Evolutionary conservation across 192 early-diverging fungal genomes (phyloP).

Genomic region (Allomyces javanicus): DNA sequence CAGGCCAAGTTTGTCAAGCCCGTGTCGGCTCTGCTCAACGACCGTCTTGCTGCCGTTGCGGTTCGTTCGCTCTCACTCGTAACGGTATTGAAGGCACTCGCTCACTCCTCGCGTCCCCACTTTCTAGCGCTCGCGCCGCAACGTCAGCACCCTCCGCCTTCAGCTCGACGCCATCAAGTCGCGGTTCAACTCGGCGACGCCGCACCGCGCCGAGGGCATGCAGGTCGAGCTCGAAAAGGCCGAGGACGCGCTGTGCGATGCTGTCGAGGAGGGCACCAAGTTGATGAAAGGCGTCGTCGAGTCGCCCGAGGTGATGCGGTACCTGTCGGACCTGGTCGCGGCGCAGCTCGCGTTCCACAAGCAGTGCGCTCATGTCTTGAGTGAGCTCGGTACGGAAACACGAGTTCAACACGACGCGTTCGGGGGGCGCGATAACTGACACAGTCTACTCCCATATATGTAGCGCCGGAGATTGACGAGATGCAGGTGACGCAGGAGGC

Average conservation of each 20-base stretch:
- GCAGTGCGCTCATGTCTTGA: slow-evolving; percentile 47
- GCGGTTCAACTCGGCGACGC: slow-evolving; percentile 45
- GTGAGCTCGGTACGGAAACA: slow-evolving; percentile 20
- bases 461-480: slow-evolving; percentile 83
- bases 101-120: no score
- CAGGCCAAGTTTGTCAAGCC: slow-evolving; percentile 56
- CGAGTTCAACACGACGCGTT: neutral
- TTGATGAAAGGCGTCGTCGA: slow-evolving; percentile 86
- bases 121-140: slow-evolving; percentile 49
- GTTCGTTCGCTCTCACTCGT: slow-evolving; percentile 6
- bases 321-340: slow-evolving; percentile 65
- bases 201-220: slow-evolving; percentile 49
- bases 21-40: slow-evolving; percentile 44
- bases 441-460: neutral
- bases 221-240: slow-evolving; percentile 71
- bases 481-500: slow-evolving; percentile 86
- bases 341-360: slow-evolving; percentile 75
- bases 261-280: slow-evolving; percentile 84
- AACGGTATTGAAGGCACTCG: no score
- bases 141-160: slow-evolving; percentile 64
- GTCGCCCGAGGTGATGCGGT: slow-evolving; percentile 58
- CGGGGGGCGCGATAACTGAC: neutral
- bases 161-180: slow-evolving; percentile 72
- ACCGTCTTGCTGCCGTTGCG: slow-evolving; percentile 55
- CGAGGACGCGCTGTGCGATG: slow-evolving; percentile 88